Conservation (phyloP, 495 filamentous ascomycete genomes). For the Lepraria neglecta region DNA sequence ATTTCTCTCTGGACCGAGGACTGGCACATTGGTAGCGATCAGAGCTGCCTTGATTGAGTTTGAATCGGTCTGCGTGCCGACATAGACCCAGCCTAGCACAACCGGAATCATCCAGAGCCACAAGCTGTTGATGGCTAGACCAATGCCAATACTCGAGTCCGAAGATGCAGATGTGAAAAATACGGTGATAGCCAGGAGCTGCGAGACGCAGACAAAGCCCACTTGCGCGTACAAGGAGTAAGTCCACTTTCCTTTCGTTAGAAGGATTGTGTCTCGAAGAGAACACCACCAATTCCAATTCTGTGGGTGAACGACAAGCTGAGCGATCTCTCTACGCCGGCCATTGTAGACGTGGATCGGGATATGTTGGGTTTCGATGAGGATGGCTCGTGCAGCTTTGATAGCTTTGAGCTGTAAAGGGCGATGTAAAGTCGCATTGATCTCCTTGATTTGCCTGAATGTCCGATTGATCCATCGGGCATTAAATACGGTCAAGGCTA, state of each 20-base stretch:
- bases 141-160: slow-evolving; percentile 8
- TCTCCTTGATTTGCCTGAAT: background rate
- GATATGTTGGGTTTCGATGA: slow-evolving; percentile 12
- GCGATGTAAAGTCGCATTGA: background rate
- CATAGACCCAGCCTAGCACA: slow-evolving; percentile 13
- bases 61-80: slow-evolving; percentile 10
- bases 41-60: slow-evolving; percentile 8
- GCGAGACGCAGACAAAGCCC: background rate
- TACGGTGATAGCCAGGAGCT: slow-evolving; percentile 7
- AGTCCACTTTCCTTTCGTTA: slow-evolving; percentile 13
- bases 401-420: background rate
- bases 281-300: slow-evolving; percentile 15
- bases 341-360: slow-evolving; percentile 8
- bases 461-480: slow-evolving; percentile 6
- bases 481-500: background rate
- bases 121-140: slow-evolving; percentile 12
- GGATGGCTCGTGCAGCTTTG: slow-evolving; percentile 2
- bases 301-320: slow-evolving; percentile 7
- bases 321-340: slow-evolving; percentile 3
- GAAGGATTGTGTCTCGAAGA: background rate
- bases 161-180: slow-evolving; percentile 4
- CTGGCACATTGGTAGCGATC: background rate
- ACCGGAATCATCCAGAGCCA: slow-evolving; percentile 17
- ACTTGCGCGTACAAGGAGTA: slow-evolving; percentile 15
- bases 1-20: background rate